Conservation (phyloP, 2,329 filamentous ascomycete genomes). For the Aureobasidium namibiae region DNA sequence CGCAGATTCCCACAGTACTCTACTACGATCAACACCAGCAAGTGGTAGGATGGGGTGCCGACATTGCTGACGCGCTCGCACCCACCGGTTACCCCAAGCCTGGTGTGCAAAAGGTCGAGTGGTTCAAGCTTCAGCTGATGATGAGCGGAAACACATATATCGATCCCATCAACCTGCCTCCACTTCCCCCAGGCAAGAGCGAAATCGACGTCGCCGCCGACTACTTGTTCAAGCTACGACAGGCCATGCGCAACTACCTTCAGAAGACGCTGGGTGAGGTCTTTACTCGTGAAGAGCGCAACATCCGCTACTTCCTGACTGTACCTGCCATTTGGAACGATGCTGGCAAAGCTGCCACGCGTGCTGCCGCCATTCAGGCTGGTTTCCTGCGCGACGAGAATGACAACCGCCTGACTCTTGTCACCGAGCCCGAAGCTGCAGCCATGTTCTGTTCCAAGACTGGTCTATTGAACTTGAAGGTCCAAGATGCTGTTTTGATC, state of each 20-base stretch:
- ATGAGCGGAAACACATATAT: slow-evolving; percentile 98
- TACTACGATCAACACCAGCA: slow-evolving; percentile 99
- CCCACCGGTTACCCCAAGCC: slow-evolving; percentile 97
- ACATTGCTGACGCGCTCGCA: slow-evolving; percentile 93
- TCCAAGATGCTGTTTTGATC: slow-evolving; percentile 97
- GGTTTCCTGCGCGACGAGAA: slow-evolving; percentile 96
- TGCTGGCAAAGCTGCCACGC: slow-evolving; percentile 91
- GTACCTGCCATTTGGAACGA: slow-evolving; percentile 99
- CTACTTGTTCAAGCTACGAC: slow-evolving; percentile 95
- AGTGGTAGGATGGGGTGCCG: slow-evolving; percentile 98
- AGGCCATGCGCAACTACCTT: slow-evolving; percentile 90
- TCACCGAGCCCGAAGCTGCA: slow-evolving; percentile 94
- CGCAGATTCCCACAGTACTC: slow-evolving; percentile 91
- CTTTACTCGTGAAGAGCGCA: slow-evolving; percentile 94
- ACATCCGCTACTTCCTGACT: slow-evolving; percentile 94
- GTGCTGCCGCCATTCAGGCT: slow-evolving; percentile 91
- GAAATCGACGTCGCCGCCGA: slow-evolving; percentile 99
- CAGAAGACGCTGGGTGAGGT: slow-evolving; percentile 96
- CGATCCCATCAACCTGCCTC: slow-evolving; percentile 96
- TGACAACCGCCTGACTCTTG: slow-evolving; percentile 87
- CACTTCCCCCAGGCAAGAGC: slow-evolving; percentile 92
- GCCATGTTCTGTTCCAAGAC: slow-evolving; percentile 98
- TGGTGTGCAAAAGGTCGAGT: slow-evolving; percentile 97
- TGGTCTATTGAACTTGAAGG: slow-evolving; percentile 87
- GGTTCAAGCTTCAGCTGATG: slow-evolving; percentile 99